Base-by-base conservation (phyloP, 805 yeast genomes). In the Myxozyma lipomycoides region DNA sequence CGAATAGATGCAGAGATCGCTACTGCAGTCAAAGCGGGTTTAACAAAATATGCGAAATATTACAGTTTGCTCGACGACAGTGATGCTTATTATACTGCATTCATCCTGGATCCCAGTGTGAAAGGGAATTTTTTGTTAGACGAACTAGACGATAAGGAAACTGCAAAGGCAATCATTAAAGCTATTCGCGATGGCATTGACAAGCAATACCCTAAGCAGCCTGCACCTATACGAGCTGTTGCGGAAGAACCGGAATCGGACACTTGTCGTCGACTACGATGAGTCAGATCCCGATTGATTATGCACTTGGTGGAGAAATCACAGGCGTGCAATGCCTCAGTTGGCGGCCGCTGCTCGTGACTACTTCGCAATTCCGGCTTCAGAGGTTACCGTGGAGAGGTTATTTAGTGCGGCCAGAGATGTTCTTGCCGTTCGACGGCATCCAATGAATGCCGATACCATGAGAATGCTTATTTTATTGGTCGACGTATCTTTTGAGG, bases 71-170 rank as follows among this genome's bases (percentile, higher is more conserved):
- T 17, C 26, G 41, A 38, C 23, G 41, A 38, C 9, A 9, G 15
- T 38, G 41, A n/a, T 36, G 2, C 23, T 24, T 2, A 21, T 26
- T 38, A 18, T 38, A 38, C 41, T 19, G 41, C 41, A 1, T 26
- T 38, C 15, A 21, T 38, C 41, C 41, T 38, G 41, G 41, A 38
- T 38, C 41, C 41, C 23, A 24, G 41, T 12, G 41, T 38, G 15
- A 21, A 38, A 21, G 41, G 41, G 17, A 38, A 38, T 38, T 26
- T 38, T n/a, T 24, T 40, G 28, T 19, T n/a, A 24, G 43, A 40
- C 28, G 28, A 40, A 40, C 17, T 21, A 40, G 25, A 40, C 12
- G 34, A 40, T 19, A 40, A 40, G 1, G 24, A 40, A 21, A 7
- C 43, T 23, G 43, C 21, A 21, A 23, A 21, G 17, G 28, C 10